A percentile compares a stretch with the other conserved stretches of the same genome.
Conservation (phyloP, 176 grass and related monocot genomes). For the Ampelocalamus luodianensis region DNA sequence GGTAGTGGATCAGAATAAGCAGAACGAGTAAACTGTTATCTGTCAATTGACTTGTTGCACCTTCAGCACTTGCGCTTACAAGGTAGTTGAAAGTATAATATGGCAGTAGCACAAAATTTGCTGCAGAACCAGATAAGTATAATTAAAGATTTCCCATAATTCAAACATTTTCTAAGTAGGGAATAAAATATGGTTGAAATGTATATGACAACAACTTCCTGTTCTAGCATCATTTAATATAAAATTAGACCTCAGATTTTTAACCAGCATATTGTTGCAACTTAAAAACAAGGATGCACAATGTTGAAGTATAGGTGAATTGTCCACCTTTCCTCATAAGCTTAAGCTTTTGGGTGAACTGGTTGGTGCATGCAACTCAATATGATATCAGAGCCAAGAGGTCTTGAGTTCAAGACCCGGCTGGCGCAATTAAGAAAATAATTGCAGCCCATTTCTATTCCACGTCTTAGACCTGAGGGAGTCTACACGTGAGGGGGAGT, state of each 20-base stretch:
- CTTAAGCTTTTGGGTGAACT: too few relatives aligned
- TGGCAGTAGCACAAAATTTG: conserved; percentile 89
- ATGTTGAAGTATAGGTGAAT: too few relatives aligned
- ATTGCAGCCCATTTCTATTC: too few relatives aligned
- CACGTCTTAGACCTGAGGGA: too few relatives aligned
- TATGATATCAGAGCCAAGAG: too few relatives aligned
- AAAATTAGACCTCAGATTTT: conserved; percentile 3
- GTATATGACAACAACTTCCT: conserved; percentile 6
- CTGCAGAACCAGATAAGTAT: conserved; percentile 63
- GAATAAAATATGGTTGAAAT: conserved; percentile 38
- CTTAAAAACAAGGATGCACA: background rate
- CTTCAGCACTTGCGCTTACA: conserved; percentile 69
- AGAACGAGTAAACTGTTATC: conserved; percentile 88
- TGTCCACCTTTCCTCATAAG: too few relatives aligned
- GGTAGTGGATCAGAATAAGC: conserved; percentile 89
- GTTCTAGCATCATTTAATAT: background rate
- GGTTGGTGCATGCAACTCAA: too few relatives aligned
- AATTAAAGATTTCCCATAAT: conserved; percentile 23
- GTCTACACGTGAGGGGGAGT: too few relatives aligned
- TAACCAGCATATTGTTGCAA: conserved; percentile 25
- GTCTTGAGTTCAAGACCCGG: too few relatives aligned
- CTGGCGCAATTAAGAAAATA: too few relatives aligned
- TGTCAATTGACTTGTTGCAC: conserved; percentile 72
- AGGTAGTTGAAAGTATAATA: conserved; percentile 96
- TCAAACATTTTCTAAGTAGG: background rate